These are phyloP conservation scores for Debaryomyces maramus DNA, from an alignment of 805 yeast genomes.

Conservation along the genomic window DNA sequence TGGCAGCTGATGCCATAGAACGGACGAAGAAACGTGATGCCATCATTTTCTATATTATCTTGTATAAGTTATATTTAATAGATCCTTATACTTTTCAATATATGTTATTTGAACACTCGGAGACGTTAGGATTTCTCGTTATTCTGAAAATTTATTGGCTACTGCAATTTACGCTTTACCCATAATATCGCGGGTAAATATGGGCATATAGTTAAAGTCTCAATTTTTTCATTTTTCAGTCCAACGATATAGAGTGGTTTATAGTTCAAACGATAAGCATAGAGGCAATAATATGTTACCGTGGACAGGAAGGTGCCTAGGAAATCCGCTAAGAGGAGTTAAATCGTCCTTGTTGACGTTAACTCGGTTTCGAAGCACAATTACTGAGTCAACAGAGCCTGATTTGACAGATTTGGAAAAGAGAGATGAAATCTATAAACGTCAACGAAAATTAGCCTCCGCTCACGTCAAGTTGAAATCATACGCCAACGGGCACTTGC, in stretches of 20 bases:
- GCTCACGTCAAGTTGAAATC: constrained; percentile 70
- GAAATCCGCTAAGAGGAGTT: constrained; percentile 2
- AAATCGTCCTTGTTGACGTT: constrained; percentile 3
- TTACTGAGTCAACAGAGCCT: constrained; percentile 17
- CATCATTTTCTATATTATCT: constrained; percentile 33
- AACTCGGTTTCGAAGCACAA: constrained; percentile 13
- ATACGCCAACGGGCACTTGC: constrained; percentile 66
- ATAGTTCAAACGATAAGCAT: constrained; percentile 1
- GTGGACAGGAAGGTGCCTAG: constrained; percentile 11
- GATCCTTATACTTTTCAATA: background rate
- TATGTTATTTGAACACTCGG: constrained; percentile 5
- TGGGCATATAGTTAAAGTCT: constrained; percentile 3
- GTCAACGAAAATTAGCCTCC: constrained; percentile 72
- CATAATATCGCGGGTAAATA: constrained; percentile 1
- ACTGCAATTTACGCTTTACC: constrained; percentile 8
- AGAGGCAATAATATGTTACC: constrained; percentile 9
- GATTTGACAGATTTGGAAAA: constrained; percentile 72
- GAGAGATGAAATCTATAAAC: constrained; percentile 69
- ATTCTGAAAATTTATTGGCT: constrained; percentile 11
- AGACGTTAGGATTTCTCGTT: constrained; percentile 4
- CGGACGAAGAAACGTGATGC: constrained; percentile 67
- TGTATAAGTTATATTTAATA: background rate
- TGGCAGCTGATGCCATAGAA: constrained; percentile 70
- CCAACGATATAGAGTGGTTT: constrained; percentile 5
- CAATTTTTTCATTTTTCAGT: constrained; percentile 5